Percentiles rank a stretch among this genome's conserved stretches.
These are phyloP conservation scores for Stachybotrys chlorohalonatus DNA, from an alignment of 2,329 filamentous ascomycete genomes.

Conservation along the genomic window DNA sequence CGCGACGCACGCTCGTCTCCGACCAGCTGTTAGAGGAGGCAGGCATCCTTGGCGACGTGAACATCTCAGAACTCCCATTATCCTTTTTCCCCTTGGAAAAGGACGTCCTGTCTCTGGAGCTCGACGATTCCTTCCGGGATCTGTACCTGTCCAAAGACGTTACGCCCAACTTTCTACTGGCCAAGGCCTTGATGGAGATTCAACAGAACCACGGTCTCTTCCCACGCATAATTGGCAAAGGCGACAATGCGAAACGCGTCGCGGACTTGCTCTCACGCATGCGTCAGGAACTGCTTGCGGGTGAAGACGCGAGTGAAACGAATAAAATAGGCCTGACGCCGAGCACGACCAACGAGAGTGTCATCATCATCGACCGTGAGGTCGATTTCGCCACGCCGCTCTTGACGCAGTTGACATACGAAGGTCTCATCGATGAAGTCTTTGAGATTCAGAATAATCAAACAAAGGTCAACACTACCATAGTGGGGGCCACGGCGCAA, in stretches of 20 bases:
- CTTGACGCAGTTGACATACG: slow-evolving; percentile 92
- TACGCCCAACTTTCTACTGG: slow-evolving; percentile 79
- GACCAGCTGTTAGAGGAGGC: slow-evolving; percentile 88
- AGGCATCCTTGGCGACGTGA: slow-evolving; percentile 87
- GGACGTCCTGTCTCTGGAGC: slow-evolving; percentile 83
- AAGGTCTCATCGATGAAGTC: slow-evolving; percentile 89
- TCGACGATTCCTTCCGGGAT: slow-evolving; percentile 79
- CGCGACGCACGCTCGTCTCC: slow-evolving; percentile 81
- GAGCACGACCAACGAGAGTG: slow-evolving; percentile 78
- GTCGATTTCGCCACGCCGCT: slow-evolving; percentile 88
- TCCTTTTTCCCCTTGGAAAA: slow-evolving; percentile 88
- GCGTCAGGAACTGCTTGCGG: slow-evolving; percentile 79
- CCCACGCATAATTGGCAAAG: slow-evolving; percentile 89
- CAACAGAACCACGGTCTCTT: slow-evolving; percentile 90
- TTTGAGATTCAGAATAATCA: slow-evolving; percentile 90
- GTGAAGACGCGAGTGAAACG: slow-evolving; percentile 59
- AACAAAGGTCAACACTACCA: slow-evolving; percentile 81
- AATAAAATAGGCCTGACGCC: slow-evolving; percentile 64
- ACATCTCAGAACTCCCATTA: slow-evolving; percentile 75
- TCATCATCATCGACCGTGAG: slow-evolving; percentile 92
- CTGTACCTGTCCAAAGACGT: slow-evolving; percentile 86
- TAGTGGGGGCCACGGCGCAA: slow-evolving; percentile 67
- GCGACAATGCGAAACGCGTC: slow-evolving; percentile 83
- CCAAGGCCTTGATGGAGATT: slow-evolving; percentile 87
- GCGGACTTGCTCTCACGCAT: slow-evolving; percentile 83